A percentile compares a stretch with the other conserved stretches of the same genome.
Evolutionary conservation across 2,329 filamentous ascomycete genomes (phyloP).

Genomic region (Clonostachys chloroleuca): DNA sequence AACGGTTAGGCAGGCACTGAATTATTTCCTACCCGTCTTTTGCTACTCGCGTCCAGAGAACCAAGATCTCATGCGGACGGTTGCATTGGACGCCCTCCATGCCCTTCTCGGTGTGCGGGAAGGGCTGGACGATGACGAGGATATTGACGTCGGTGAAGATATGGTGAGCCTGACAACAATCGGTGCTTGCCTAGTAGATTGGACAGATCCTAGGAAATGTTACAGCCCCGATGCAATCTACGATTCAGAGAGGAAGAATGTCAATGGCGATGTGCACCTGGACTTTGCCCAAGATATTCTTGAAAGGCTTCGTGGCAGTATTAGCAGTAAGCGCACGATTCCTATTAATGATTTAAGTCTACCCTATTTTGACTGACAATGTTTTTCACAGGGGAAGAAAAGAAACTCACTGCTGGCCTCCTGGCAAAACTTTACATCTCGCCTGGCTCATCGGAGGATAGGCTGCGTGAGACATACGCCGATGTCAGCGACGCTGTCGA

Average conservation of each 20-base stretch:
- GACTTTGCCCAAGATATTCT: constrained; percentile 74
- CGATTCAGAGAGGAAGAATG: constrained; percentile 56
- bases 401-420: constrained; percentile 73
- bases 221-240: constrained; percentile 44
- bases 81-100: constrained; percentile 72
- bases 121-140: constrained; percentile 69
- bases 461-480: constrained; percentile 52
- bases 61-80: constrained; percentile 72
- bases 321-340: constrained; percentile 55
- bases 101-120: constrained; percentile 70
- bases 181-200: constrained; percentile 81
- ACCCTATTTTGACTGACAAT: constrained; percentile 15
- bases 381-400: constrained; percentile 66
- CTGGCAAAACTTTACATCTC: constrained; percentile 80
- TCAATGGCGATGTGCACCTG: constrained; percentile 76
- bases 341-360: background rate
- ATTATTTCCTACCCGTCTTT: constrained; percentile 93
- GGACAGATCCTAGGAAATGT: constrained; percentile 88
- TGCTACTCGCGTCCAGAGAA: constrained; percentile 82
- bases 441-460: constrained; percentile 56
- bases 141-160: constrained; percentile 68
- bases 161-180: constrained; percentile 78
- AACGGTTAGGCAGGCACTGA: constrained; percentile 77
- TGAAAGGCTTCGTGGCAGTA: constrained; percentile 63
- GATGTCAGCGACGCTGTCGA: constrained; percentile 60